Conservation (phyloP, 2,329 filamentous ascomycete species). For the Diaporthe caulivora region DNA sequence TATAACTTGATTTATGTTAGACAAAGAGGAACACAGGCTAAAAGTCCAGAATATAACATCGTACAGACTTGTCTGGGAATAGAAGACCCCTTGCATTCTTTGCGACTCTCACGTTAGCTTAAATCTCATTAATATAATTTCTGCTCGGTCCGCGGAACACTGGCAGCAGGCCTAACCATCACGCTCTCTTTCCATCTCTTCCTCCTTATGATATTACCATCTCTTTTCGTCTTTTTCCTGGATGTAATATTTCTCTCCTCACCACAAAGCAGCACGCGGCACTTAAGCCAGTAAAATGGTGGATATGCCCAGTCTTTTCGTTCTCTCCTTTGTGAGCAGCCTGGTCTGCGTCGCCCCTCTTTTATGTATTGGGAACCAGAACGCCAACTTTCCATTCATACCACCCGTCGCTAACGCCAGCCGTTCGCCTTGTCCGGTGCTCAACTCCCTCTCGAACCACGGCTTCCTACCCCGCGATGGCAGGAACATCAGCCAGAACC, state of each 20-base stretch:
- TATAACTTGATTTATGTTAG: background rate
- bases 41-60: background rate
- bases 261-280: background rate
- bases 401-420: background rate
- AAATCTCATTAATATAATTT: background rate
- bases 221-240: background rate
- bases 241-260: background rate
- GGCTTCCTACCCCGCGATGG: constrained; percentile 61
- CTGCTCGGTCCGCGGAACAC: background rate
- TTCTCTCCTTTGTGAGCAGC: background rate
- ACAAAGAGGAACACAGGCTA: background rate
- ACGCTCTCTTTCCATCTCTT: background rate
- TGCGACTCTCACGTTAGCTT: constrained; percentile 19
- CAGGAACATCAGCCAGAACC: constrained; percentile 53
- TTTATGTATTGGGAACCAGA: constrained; percentile 12
- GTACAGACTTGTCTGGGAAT: constrained; percentile 7
- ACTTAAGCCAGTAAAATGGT: constrained; percentile 4
- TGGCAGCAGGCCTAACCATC: background rate
- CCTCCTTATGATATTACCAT: background rate
- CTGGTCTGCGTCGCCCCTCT: constrained; percentile 19
- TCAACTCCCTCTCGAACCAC: constrained; percentile 64
- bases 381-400: constrained; percentile 13
- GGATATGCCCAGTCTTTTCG: constrained; percentile 6
- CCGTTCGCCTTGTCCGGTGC: constrained; percentile 59
- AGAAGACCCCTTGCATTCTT: background rate